phyloP scores from a whole-genome alignment of 352 stramenopile species.

The Phytophthora fragariaefolia region DNA sequence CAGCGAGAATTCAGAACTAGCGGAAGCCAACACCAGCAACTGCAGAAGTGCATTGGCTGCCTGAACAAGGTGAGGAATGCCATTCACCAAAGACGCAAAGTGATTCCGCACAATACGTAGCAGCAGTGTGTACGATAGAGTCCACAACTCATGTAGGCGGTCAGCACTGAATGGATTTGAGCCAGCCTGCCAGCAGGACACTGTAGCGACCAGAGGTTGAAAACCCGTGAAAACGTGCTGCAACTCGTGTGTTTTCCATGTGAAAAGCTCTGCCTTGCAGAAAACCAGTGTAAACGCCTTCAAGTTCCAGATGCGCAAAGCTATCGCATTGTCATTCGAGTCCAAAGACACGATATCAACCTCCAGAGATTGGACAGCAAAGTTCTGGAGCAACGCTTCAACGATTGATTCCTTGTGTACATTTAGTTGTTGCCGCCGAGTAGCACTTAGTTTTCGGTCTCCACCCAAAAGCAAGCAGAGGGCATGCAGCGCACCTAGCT shows the following conservation, averaged over 20 bases:
- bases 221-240: conserved; percentile 74
- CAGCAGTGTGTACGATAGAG: conserved; percentile 78
- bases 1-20: conserved; percentile 17
- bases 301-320: conserved; percentile 57
- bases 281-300: conserved; percentile 73
- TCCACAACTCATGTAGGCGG: conserved; percentile 79
- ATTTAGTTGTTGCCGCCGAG: conserved; percentile 56
- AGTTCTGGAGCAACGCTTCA: conserved; percentile 51
- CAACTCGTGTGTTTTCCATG: conserved; percentile 78
- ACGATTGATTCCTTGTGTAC: conserved; percentile 62
- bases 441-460: conserved; percentile 64
- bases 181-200: conserved; percentile 36
- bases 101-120: conserved; percentile 82
- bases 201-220: conserved; percentile 52
- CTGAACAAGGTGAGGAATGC: conserved; percentile 70
- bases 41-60: conserved; percentile 72
- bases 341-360: neutral
- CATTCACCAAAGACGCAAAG: conserved; percentile 71
- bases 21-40: conserved; percentile 56
- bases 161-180: conserved; percentile 22
- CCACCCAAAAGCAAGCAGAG: conserved; percentile 62
- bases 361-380: conserved; percentile 42
- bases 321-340: neutral
- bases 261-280: conserved; percentile 81
- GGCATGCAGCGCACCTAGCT: conserved; percentile 60